Evolutionary conservation across 305 asterid genomes (phyloP), one percentile per base, ranked within the genome.

Genomic region (Rubia balearica): DNA sequence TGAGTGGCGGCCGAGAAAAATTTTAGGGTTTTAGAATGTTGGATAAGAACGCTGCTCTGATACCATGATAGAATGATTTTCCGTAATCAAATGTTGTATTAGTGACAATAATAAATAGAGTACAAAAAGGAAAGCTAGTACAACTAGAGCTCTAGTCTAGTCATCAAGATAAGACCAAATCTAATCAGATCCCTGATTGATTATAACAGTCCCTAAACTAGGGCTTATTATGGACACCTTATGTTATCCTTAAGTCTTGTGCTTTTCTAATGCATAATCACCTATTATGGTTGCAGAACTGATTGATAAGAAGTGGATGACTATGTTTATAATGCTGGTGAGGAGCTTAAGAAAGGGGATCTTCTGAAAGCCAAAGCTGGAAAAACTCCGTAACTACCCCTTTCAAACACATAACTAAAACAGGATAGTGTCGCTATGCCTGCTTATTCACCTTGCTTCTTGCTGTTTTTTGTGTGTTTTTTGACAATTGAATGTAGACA

Each of bases 371-470:
- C 89, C 97, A 79, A 97, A 94, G 80, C 62, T 70, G 76, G 97
- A 93, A 74, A 97, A n/a, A n/a, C n/a, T n/a, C n/a, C n/a, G n/a
- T n/a, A 97, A 67, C 97, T 91, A 77, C 98, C 98, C 76, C 92
- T 89, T 74, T 84, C 90, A 19, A 90, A 85, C 71, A 78, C 97
- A 71, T 89, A 92, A 74, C 78, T 89, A 83, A 88, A 89, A 85
- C 96, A 91, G 98, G 97, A 89, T 59, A 73, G 57, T 33, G 36
- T 33, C 2, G 36, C 53, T 68, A 11, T n/a, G 1, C 13, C 36
- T 24, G 41, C 30, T 60, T 24, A n/a, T 38, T 67, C 45, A 11
- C 67, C 27, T 24, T 24, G 27, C 27, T 24, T 24, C 27, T 24
- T 24, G 27, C 27, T 24, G 27, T 1, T 24, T 65, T 46, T 14